phyloP scores from a whole-genome alignment of 345 rosid species.

The sweet orange (Citrus sinensis) region DNA sequence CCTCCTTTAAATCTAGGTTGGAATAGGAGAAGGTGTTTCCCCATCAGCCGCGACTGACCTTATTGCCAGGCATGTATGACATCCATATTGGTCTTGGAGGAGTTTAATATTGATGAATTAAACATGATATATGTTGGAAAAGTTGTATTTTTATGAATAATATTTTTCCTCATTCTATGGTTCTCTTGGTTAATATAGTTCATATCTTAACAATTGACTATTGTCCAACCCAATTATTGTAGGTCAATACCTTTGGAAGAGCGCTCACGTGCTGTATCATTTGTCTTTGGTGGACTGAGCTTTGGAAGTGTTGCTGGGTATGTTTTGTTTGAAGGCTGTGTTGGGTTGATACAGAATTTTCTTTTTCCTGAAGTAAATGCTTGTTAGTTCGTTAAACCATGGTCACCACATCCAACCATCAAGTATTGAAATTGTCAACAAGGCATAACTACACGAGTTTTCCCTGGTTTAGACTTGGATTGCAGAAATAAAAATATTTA shows the following conservation, averaged over 20 bases:
- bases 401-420: neutral
- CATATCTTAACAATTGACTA: conserved; percentile 11
- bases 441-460: neutral
- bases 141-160: neutral
- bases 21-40: conserved; percentile 98
- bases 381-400: conserved; percentile 3
- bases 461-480: neutral
- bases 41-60: conserved; percentile 98
- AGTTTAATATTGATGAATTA: conserved; percentile 8
- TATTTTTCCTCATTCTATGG: neutral
- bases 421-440: neutral
- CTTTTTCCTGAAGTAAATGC: conserved; percentile 7
- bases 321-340: conserved; percentile 22
- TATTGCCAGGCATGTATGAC: conserved; percentile 83
- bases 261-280: conserved; percentile 89
- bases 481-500: neutral
- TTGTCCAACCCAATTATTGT: conserved; percentile 27
- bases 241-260: conserved; percentile 86
- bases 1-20: conserved; percentile 56
- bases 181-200: neutral
- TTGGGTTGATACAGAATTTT: neutral
- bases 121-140: neutral
- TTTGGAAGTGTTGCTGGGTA: conserved; percentile 95
- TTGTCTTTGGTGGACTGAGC: conserved; percentile 90
- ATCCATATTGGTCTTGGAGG: conserved; percentile 20